These are phyloP conservation scores for Wickerhamiella azymoides DNA, from an alignment of 805 yeast species.

Conservation along the genomic window DNA sequence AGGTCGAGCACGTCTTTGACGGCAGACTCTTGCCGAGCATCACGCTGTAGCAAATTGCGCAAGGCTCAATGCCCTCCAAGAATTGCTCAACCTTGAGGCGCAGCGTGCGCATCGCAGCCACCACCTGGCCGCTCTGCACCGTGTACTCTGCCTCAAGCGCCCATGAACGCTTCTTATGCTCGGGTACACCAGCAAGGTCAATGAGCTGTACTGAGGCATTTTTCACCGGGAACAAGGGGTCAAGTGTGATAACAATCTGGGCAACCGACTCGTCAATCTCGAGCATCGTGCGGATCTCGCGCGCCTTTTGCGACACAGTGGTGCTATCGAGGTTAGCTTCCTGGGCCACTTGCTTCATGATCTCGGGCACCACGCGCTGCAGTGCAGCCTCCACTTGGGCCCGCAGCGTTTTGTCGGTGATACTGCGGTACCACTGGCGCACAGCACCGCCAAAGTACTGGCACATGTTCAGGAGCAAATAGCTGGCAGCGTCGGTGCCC, in stretches of 20 bases:
- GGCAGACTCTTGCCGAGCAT: conserved; percentile 86
- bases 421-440: conserved; percentile 18
- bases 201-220: conserved; percentile 57
- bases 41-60: conserved; percentile 92
- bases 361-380: conserved; percentile 10
- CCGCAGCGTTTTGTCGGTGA: conserved; percentile 13
- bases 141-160: conserved; percentile 77
- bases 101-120: conserved; percentile 46
- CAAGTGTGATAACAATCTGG: conserved; percentile 49
- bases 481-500: background rate
- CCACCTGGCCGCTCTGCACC: conserved; percentile 36
- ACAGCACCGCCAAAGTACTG: conserved; percentile 10
- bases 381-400: conserved; percentile 12
- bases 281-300: conserved; percentile 17
- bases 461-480: background rate
- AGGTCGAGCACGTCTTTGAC: conserved; percentile 72
- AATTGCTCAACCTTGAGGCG: conserved; percentile 62
- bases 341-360: conserved; percentile 11
- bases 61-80: conserved; percentile 89
- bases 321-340: conserved; percentile 2
- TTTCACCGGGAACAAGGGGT: conserved; percentile 50
- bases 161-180: conserved; percentile 92
- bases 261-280: conserved; percentile 18
- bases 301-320: conserved; percentile 12
- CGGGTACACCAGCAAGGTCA: conserved; percentile 83